Evolutionary conservation across 208 protist genomes (phyloP), one percentile per base, ranked within the genome.

Genomic region (Trypanosoma boissoni): DNA sequence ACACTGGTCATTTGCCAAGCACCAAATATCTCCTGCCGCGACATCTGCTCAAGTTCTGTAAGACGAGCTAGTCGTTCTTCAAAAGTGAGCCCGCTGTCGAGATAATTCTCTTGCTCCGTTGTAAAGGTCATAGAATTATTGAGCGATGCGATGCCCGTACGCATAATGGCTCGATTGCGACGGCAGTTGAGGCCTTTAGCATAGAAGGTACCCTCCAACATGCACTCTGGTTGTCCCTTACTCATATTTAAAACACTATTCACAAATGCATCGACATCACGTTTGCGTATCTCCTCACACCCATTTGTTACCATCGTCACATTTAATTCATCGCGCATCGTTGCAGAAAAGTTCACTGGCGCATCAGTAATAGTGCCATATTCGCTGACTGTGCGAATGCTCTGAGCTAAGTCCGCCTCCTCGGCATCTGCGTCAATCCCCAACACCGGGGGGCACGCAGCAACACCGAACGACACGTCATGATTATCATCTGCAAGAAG

Each of bases 221-320:
- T 74, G 26, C 57, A 70, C 0, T 43, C 62, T 20, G 68, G 51
- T 23, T 77, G 70, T 3, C 10, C 57, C 53, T 57, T 61, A 43
- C 58, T 65, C 46, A 85, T 43, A 34, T 79, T 71, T 10, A 65
- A 53, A 21, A 93, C 55, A 18, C 29, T 68, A 36, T 71, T 65
- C 34, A 87, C 59, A 61, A 93, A 93, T 8, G 53, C 26, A 3
- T 68, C 64, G 49, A 93, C 68, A 4, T 70, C 65, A 21, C 29
- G 64, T 31, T 71, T 53, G 41, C 80, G 65, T 23, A 93, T 82
- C 27, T 86, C 75, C 51, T 55, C 52, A 49, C 84, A 74, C 56
- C 76, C 77, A 63, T 93, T 93, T 12, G 86, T 89, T 50, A 92
- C 31, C 12, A 77, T 55, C 58, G 66, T 79, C 14, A 27, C 49